Evolutionary conservation across 257 asterid genomes (phyloP), one percentile per base, ranked within the genome.

Genomic region (Penstemon davidsonii): DNA sequence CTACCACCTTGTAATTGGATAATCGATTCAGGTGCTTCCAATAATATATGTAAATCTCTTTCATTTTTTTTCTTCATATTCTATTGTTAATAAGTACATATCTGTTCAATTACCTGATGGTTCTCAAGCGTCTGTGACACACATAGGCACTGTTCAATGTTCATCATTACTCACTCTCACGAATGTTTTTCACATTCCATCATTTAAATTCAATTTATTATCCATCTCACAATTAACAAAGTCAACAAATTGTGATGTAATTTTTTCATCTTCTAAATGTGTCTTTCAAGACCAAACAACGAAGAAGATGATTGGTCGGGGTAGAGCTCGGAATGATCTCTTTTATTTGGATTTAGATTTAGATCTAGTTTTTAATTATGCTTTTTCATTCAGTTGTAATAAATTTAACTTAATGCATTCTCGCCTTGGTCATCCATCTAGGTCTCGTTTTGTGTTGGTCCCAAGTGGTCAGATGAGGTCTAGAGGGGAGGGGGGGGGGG

Each of bases 11-110:
- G 18, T 15, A 40, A 7, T 45, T 68, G 57, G 66, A 25, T 68
- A 4, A 53, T 67, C 4, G 13, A 54, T 55, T 56, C 49, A 4
- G 73, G 66, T 11, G 73, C 73, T 3, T 56, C 66, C 25, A 68
- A 44, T 46, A 57, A 68, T 68, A 68, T 68, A 18, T 57, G 66
- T 56, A 68, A 0, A 11, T 44, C 15, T 11, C 18, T 58, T 11
- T 56, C 47, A 15, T 13, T 8, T 1, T 36, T 44, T 57, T 57
- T n/a, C 52, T 67, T 67, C 72, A 9, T 56, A 56, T 52, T 52
- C 4, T 10, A 52, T 3, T 1, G n/a, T 55, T 0, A 0, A 55
- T 25, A 25, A 33, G 6, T 3, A 25, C 6, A 25, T 55, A 18
- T 55, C 25, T 11, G 60, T 55, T 55, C 60, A 55, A 55, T 25